These are phyloP conservation scores for Lepidium aucheri DNA, from an alignment of 345 rosid genomes.

Conservation along the genomic window DNA sequence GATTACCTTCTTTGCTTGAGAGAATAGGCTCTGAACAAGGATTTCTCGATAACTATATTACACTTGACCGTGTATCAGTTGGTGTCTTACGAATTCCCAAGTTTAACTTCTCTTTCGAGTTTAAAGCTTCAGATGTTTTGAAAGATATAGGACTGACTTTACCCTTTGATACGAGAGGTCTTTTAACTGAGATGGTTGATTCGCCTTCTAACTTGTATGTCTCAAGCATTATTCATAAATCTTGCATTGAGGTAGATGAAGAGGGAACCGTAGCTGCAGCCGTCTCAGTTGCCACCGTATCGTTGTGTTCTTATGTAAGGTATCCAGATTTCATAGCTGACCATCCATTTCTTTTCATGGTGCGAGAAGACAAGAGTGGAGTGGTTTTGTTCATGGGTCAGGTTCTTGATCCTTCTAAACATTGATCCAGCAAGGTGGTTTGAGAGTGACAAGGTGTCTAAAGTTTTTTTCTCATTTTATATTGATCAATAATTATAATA, in stretches of 20 bases:
- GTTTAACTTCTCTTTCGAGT: constrained; percentile 42
- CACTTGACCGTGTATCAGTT: constrained; percentile 14
- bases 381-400: constrained; percentile 50
- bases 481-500: no score
- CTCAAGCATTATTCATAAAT: constrained; percentile 40
- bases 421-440: background rate
- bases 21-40: constrained; percentile 33
- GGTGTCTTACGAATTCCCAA: constrained; percentile 44
- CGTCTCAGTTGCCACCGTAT: constrained; percentile 21
- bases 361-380: constrained; percentile 50
- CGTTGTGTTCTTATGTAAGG: no score
- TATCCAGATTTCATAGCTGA: constrained; percentile 46
- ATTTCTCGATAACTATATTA: constrained; percentile 42
- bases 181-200: constrained; percentile 46
- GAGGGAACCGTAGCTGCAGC: constrained; percentile 61
- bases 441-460: no score
- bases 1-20: constrained; percentile 39
- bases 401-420: constrained; percentile 29
- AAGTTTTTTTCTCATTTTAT: no score
- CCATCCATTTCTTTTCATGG: constrained; percentile 52
- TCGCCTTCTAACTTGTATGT: constrained; percentile 27
- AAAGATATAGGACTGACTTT: constrained; percentile 37
- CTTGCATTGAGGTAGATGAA: constrained; percentile 50
- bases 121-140: constrained; percentile 36
- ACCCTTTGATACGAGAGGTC: constrained; percentile 40